Percentiles rank a stretch among this genome's conserved stretches.
Evolutionary conservation across 2,329 filamentous ascomycete genomes (phyloP).

Genomic region (Zymoseptoria ardabiliae): DNA sequence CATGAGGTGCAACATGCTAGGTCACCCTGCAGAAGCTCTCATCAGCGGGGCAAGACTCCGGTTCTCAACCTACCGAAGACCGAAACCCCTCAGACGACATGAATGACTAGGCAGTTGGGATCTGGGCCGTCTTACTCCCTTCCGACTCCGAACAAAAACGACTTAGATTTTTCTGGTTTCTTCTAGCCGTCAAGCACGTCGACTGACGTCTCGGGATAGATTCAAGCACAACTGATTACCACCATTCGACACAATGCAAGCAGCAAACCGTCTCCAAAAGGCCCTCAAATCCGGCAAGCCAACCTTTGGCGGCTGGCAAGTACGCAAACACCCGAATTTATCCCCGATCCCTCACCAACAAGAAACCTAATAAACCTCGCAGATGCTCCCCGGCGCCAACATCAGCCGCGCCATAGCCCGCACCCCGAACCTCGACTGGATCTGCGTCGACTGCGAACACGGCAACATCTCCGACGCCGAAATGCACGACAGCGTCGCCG

Average conservation of each 20-base stretch:
- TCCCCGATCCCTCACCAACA: not conserved
- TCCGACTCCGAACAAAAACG: no score
- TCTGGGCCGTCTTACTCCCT: no score
- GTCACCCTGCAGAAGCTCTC: not conserved
- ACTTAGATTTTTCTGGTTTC: not conserved
- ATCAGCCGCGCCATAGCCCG: slow-evolving; percentile 47
- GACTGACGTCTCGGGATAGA: not conserved
- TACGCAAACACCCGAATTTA: slow-evolving; percentile 18
- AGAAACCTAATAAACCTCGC: not conserved
- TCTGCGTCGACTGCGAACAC: slow-evolving; percentile 46
- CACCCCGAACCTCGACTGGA: slow-evolving; percentile 39
- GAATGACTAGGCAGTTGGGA: not conserved
- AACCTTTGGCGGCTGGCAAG: slow-evolving; percentile 53
- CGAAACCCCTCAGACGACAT: not conserved
- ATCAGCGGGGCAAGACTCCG: not conserved
- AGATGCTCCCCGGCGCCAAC: slow-evolving; percentile 49
- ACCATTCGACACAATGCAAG: slow-evolving; percentile 40
- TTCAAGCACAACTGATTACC: slow-evolving; percentile 13
- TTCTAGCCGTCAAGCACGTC: not conserved
- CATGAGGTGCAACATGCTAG: slow-evolving; percentile 4
- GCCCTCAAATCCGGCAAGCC: slow-evolving; percentile 44
- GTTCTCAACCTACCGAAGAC: not conserved
- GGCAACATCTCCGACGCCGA: slow-evolving; percentile 49
- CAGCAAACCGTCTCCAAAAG: slow-evolving; percentile 47
- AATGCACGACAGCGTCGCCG: slow-evolving; percentile 50